These are phyloP conservation scores for Sphaerobolus stellatus DNA, from an alignment of 1,284 basidiomycete genomes.

Conservation along the genomic window DNA sequence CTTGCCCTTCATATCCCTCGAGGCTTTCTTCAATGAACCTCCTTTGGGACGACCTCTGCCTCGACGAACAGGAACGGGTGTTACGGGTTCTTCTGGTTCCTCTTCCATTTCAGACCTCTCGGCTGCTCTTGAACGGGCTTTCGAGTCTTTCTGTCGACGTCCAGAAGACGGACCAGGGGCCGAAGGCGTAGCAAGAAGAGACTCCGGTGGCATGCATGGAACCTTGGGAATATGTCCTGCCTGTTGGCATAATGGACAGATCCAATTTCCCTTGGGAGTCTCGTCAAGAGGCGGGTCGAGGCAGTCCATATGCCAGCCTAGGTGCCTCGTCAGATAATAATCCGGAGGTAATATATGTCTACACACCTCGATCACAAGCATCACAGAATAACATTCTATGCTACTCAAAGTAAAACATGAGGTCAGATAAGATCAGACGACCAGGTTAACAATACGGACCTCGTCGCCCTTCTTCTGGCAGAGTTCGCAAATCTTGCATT, in stretches of 20 bases:
- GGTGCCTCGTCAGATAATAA: slow-evolving; percentile 17
- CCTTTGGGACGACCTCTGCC: no score
- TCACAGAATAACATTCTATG: slow-evolving; percentile 90
- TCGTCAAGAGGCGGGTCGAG: slow-evolving; percentile 70
- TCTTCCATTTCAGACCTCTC: neutral
- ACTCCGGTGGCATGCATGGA: neutral
- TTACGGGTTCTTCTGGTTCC: neutral
- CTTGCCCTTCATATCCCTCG: slow-evolving; percentile 4
- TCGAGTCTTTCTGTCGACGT: slow-evolving; percentile 15
- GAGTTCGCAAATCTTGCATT: slow-evolving; percentile 93
- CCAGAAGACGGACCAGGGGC: neutral
- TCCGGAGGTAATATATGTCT: slow-evolving; percentile 13
- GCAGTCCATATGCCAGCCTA: slow-evolving; percentile 92
- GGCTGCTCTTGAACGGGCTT: neutral
- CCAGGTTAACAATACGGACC: slow-evolving; percentile 58
- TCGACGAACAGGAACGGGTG: no score
- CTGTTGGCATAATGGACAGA: slow-evolving; percentile 61
- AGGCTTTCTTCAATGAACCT: neutral
- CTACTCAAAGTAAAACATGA: slow-evolving; percentile 40
- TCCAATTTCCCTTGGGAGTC: slow-evolving; percentile 75
- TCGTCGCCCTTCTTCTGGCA: slow-evolving; percentile 87
- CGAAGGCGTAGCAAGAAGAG: neutral
- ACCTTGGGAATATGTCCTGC: slow-evolving; percentile 12
- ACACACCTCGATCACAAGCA: slow-evolving; percentile 83
- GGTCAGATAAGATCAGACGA: slow-evolving; percentile 14